Base-by-base conservation (phyloP, 805 yeast genomes). In the Candida awuae region DNA sequence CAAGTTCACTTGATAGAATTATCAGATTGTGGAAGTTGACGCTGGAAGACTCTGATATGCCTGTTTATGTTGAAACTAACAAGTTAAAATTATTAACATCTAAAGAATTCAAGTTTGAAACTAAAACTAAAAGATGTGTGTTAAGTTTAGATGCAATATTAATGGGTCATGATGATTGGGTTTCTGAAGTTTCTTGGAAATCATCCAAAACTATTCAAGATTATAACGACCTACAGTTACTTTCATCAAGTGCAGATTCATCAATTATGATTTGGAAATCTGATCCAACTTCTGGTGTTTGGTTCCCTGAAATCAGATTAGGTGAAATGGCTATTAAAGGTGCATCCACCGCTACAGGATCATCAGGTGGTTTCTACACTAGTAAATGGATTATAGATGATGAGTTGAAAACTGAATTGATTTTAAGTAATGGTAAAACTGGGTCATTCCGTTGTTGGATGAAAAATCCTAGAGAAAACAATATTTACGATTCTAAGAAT, bases 121-220 rank as follows among this genome's bases (percentile, higher is more conserved):
- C 68, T 3, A 57, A 63, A 36, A 74, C 73, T 42, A 32, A 38
- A 28, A 33, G 45, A 23, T 40, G 43, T 23, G 75, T 81, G 4
- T 70, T 87, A 37, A 76, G 75, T 47, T 86, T 88, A 54, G 99
- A 94, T 53, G 96, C 98, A 0, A 72, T 92, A 43, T 76, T 92
- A 19, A 80, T 92, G 82, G 99, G 98, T 7, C 98, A 92, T 60
- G 99, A 92, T 56, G 99, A 92, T 58, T 92, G 98, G 98, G 80
- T 94, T 19, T 76, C 90, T 3, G 77, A 85, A 8, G 65, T 92
- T 34, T 66, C 70, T 39, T 92, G 98, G 97, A 84, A 81, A 53
- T 80, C 84, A 3, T 56, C 64, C 6, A 14, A 6, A 6, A 12
- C 5, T n/a, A 17, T 26, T 32, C 19, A 25, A 22, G 20, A 25